Base-by-base conservation (phyloP, 768 basidiomycete genomes). In the Lentinula boryana region DNA sequence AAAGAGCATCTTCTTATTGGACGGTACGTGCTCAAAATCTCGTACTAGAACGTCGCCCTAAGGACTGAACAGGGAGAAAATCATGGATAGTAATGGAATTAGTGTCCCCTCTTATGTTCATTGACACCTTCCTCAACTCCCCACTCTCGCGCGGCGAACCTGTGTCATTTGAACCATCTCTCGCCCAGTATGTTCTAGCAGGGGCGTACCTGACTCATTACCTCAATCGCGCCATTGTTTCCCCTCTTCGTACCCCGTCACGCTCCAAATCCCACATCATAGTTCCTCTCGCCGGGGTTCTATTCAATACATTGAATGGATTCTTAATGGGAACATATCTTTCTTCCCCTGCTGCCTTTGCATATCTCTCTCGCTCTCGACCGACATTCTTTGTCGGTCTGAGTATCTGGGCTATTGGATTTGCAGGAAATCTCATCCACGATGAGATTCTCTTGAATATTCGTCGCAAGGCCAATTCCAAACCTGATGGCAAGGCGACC, bases 401-500 rank as follows among this genome's bases (percentile, higher is more conserved):
- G 12, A 67, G 61, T 0, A 67, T 95, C 2, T 98, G 93, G 89
- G 76, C 77, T 0, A 36, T 75, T 0, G 96, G 96, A 0, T 80
- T 95, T 46, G 74, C 69, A 0, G 91, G 93, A 0, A 98, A 98
- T 72, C 76, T 97, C 35, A 76, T 82, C 36, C 95, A 97, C 71
- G 96, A 98, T 74, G 95, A 97, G 70, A 80, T 98, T 32, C 84
- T 98, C 8, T 79, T 93, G 68, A 78, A 88, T 66, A 84, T 98
- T 56, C 84, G 94, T 5, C 82, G 89, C 63, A 84, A 84, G 38
- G 84, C 86, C 64, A 65, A 71, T 44, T 66, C 60, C 56, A 77
- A 70, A 78, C 76, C 63, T 68, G 70, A 53, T 75, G 73, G 64
- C 71, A 64, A 52, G 68, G 67, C 36, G 58, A 16, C 53, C 59